Conservation (phyloP, 2,329 filamentous ascomycete genomes). For the Metarhizium album region DNA sequence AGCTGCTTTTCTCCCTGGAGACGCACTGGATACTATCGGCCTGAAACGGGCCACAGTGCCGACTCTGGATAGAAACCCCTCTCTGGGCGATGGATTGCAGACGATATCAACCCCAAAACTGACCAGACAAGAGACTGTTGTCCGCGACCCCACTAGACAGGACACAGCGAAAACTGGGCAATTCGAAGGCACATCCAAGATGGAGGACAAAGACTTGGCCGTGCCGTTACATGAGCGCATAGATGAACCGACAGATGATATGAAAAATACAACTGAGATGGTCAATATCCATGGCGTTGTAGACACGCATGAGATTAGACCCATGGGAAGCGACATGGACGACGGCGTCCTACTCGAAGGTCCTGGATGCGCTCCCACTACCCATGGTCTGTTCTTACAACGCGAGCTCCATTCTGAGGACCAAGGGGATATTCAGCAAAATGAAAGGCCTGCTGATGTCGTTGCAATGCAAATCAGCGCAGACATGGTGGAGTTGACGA, state of each 20-base stretch:
- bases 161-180: background rate
- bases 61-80: slow-evolving; percentile 3
- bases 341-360: slow-evolving; percentile 5
- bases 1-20: background rate
- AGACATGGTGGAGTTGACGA: background rate
- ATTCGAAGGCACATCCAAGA: background rate
- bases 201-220: background rate
- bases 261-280: background rate
- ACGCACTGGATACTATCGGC: slow-evolving; percentile 1
- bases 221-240: background rate
- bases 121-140: background rate
- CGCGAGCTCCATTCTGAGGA: background rate
- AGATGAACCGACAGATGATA: background rate
- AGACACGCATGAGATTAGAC: background rate
- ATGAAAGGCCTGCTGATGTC: no score
- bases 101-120: slow-evolving; percentile 1
- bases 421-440: background rate
- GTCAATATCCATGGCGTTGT: background rate
- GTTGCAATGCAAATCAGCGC: background rate
- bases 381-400: background rate
- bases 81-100: slow-evolving; percentile 6
- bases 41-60: slow-evolving; percentile 1
- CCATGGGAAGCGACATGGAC: slow-evolving; percentile 1
- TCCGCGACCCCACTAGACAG: background rate
- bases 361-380: background rate